phyloP scores from a whole-genome alignment of 495 filamentous ascomycete species.

The Neurospora tetrasperma region DNA sequence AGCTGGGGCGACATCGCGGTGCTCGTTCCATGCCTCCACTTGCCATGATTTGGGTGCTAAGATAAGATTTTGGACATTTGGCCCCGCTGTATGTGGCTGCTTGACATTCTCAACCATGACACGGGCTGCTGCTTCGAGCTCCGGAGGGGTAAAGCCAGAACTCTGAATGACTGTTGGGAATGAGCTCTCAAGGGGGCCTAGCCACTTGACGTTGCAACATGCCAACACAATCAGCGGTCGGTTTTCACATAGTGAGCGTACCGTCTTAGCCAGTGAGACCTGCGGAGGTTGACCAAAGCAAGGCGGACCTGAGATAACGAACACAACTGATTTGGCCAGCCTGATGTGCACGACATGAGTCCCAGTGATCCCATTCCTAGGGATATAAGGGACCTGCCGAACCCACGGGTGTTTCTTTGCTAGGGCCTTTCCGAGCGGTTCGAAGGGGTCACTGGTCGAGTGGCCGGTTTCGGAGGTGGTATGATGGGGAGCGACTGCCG shows the following conservation, averaged over 20 bases:
- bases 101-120: constrained; percentile 38
- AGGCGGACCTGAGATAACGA: constrained; percentile 38
- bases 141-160: constrained; percentile 36
- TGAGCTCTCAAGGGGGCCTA: constrained; percentile 24
- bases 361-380: constrained; percentile 45
- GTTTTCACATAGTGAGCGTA: constrained; percentile 33
- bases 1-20: constrained; percentile 30
- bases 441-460: constrained; percentile 44
- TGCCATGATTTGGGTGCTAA: constrained; percentile 34
- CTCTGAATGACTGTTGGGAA: constrained; percentile 41
- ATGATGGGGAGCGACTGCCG: constrained; percentile 39
- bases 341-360: constrained; percentile 51
- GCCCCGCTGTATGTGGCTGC: constrained; percentile 2
- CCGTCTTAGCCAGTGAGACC: constrained; percentile 32
- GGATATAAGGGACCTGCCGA: constrained; percentile 51
- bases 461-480: constrained; percentile 7
- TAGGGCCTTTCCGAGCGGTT: constrained; percentile 46
- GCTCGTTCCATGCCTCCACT: constrained; percentile 36
- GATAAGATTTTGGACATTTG: constrained; percentile 28
- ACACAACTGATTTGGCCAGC: constrained; percentile 42
- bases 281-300: constrained; percentile 28
- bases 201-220: constrained; percentile 31
- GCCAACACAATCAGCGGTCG: constrained; percentile 42
- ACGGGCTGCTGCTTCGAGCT: constrained; percentile 44
- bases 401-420: constrained; percentile 44